Base-by-base conservation (phyloP, 2,329 filamentous ascomycete genomes). In the Colletotrichum sp. region DNA sequence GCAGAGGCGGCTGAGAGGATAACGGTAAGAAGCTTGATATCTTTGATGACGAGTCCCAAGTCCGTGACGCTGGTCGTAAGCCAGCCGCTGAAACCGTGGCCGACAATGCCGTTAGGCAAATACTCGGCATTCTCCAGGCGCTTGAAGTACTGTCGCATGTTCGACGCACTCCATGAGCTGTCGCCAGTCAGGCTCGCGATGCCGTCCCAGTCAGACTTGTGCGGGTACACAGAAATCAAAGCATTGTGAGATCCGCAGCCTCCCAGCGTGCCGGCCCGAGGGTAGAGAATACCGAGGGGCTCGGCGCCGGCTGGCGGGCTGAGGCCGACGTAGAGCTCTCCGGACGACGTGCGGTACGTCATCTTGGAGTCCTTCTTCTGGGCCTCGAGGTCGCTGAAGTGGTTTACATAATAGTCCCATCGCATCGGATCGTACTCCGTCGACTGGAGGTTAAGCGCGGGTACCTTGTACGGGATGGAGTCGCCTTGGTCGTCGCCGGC, bases 231-330 rank as follows among this genome's bases (percentile, higher is more conserved):
- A 18, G 89, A 87, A 65, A 94, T 89, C 60, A 92, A 82, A 8
- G 91, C 91, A 60, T 93, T 92, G 83, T 94, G 92, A 7, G 89
- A 88, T 1, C 90, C 89, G 82, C 88, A 90, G 1, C 88, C 88
- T 12, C 88, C 88, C 0, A 90, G 82, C 0, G 87, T 86, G 8
- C 85, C 87, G 0, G 87, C 85, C 3, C 88, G 85, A 1, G 88
- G 88, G 71, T 90, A 89, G 71, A 87, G 81, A 10, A 87, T 85
- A 13, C 88, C 88, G 62, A 88, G 83, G 55, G 84, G 83, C 36
- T 81, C 82, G 1, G 88, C 83, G 2, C 82, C 86, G 2, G 80
- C 78, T 0, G 87, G 88, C 1, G 87, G 88, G 21, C 83, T 77
- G 2, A 80, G 78, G 10, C 86, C 85, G 71, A 84, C 81, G 72